These are phyloP conservation scores for Mucor mucedo DNA, from an alignment of 371 early-diverging fungal species.

Conservation along the genomic window DNA sequence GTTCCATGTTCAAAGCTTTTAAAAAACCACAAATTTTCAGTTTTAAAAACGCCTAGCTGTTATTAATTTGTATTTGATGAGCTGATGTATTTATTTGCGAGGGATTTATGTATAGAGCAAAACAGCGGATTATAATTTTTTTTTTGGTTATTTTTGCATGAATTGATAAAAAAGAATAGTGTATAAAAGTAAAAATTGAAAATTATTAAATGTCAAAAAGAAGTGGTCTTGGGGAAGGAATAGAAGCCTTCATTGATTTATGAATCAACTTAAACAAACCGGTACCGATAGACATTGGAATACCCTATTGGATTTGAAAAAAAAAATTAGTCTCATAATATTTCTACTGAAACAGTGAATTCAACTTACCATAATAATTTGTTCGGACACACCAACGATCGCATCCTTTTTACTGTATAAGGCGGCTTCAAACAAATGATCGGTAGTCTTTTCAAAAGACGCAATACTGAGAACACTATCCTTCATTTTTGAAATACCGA, in stretches of 20 bases:
- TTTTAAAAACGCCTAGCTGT: too few species aligned
- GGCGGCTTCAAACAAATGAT: conserved; percentile 98
- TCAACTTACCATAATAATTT: conserved; percentile 89
- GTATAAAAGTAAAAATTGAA: not conserved
- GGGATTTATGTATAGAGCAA: too few species aligned
- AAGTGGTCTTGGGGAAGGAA: conserved; percentile 61
- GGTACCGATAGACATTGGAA: conserved; percentile 97
- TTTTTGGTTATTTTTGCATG: not conserved
- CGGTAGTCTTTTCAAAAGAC: conserved; percentile 99
- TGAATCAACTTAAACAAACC: conserved; percentile 93
- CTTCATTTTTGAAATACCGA: conserved; percentile 99
- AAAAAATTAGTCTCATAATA: not conserved
- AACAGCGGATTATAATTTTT: too few species aligned
- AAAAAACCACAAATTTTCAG: too few species aligned
- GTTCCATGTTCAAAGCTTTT: too few species aligned
- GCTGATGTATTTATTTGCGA: too few species aligned
- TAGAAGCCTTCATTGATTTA: conserved; percentile 59
- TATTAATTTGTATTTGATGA: too few species aligned
- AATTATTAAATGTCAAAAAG: conserved; percentile 61
- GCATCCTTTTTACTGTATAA: conserved; percentile 91
- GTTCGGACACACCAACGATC: conserved; percentile 97
- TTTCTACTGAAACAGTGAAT: not conserved
- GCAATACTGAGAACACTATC: conserved; percentile 99
- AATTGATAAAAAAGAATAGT: not conserved
- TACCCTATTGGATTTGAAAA: conserved; percentile 58